Base-by-base conservation (phyloP, 352 stramenopile genomes). In the Hyphochytrium catenoides region DNA sequence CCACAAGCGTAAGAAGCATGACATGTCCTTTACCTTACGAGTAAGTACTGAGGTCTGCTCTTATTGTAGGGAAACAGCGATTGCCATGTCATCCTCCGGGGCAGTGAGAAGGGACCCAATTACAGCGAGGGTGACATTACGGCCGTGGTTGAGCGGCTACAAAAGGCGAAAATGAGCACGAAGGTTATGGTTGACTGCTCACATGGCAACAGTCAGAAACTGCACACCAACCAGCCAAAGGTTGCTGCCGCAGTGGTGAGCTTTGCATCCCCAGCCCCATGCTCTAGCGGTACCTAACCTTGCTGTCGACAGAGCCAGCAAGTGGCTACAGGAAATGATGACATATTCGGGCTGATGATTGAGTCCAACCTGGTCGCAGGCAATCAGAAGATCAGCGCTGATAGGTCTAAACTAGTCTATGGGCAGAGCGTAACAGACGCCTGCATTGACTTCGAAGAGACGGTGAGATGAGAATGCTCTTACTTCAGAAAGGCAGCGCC, bases 151-250 rank as follows among this genome's bases (percentile, higher is more conserved):
- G 45, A 41, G 8, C 53, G 65, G 52, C 52, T 84, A 15, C 29
- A 53, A 15, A 75, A 74, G 49, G 58, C 61, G 30, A 56, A 68
- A 36, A 62, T 76, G 35, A 49, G 57, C 7, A 51, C 48, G 23
- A 75, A 75, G 46, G 56, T 84, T 54, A 81, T 84, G 70, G 51
- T 84, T 30, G 70, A 85, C 52, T 82, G 70, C 57, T 81, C 63
- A 31, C 70, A 84, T 51, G 70, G 70, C 41, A 84, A 84, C 57
- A 78, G 63, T 29, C 56, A 63, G 44, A 83, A 83, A 50, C 39
- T 68, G 31, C 69, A 81, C 51, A 41, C 53, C 19, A 85, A 85
- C 54, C 70, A 85, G 46, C 48, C 65, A 28, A 73, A 75, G 40
- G 70, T 85, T 20, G 48, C 62, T 12, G 54, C 43, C 28, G 72